Conservation (phyloP, 2,329 filamentous ascomycete species). For the Colletotrichum magnum region DNA sequence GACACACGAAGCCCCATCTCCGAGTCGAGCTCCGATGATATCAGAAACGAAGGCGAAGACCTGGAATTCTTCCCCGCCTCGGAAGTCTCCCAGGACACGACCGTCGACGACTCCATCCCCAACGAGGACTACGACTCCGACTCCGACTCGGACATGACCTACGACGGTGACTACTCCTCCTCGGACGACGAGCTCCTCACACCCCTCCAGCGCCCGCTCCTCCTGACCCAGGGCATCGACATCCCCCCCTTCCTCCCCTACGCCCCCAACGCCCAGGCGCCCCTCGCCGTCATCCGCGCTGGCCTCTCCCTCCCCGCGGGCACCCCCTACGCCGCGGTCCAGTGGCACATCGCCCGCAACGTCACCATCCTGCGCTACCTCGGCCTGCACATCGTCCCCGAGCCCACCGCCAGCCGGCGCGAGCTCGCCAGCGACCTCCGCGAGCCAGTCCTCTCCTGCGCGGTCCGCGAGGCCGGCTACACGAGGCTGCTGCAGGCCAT, state of each 20-base stretch:
- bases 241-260: conserved; percentile 25
- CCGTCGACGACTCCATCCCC: not conserved
- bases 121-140: too few relatives aligned
- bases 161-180: conserved; percentile 12
- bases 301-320: conserved; percentile 35
- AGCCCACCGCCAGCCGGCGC: conserved; percentile 13
- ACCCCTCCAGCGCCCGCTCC: not conserved
- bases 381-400: conserved; percentile 28
- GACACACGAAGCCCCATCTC: not conserved
- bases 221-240: not conserved
- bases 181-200: not conserved
- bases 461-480: too few relatives aligned
- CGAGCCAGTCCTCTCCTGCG: too few relatives aligned
- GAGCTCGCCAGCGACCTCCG: conserved; percentile 1
- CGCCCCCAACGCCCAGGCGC: not conserved
- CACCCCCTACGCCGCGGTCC: conserved; percentile 23
- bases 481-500: conserved; percentile 23
- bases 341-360: conserved; percentile 42
- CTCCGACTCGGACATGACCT: conserved; percentile 3
- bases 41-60: not conserved
- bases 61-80: not conserved
- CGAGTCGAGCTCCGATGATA: not conserved
- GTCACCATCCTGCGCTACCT: conserved; percentile 43
- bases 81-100: not conserved
- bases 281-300: conserved; percentile 34